Conservation (phyloP, 352 stramenopile genomes). For the Aphanomyces astaci region DNA sequence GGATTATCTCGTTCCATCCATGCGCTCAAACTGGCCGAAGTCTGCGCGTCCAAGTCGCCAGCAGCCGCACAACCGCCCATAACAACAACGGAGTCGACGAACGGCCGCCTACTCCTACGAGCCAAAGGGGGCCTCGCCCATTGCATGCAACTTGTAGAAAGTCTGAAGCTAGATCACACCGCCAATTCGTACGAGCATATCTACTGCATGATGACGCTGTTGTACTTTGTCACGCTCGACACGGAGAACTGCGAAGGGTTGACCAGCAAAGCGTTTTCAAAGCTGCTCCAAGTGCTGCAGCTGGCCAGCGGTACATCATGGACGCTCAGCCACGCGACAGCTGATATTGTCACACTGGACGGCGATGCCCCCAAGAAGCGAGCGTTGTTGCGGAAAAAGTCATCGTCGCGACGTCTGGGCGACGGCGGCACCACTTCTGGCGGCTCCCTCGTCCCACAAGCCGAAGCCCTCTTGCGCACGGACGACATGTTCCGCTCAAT, state of each 20-base stretch:
- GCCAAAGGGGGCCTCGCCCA: conserved; percentile 17
- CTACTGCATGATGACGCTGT: conserved; percentile 22
- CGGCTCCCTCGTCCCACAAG: not conserved
- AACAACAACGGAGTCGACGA: not conserved
- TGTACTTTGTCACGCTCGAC: conserved; percentile 22
- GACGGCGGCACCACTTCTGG: not conserved
- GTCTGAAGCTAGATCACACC: not conserved
- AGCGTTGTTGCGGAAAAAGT: conserved; percentile 8
- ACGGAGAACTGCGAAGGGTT: conserved; percentile 14
- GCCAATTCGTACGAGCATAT: not conserved
- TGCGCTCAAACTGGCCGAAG: conserved; percentile 5
- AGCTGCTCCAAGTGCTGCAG: not conserved
- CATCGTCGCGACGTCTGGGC: not conserved
- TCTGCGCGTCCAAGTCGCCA: not conserved
- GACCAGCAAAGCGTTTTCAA: not conserved
- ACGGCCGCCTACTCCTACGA: conserved; percentile 11
- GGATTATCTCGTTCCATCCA: not conserved
- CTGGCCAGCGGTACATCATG: not conserved
- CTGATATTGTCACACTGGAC: not conserved
- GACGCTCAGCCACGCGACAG: not conserved
- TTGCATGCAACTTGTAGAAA: conserved; percentile 5
- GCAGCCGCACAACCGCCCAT: too few species aligned
- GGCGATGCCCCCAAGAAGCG: not conserved
- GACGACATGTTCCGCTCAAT: not conserved
- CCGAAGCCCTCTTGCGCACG: conserved; percentile 6